These are phyloP conservation scores for Chlorella sorokiniana DNA, from an alignment of 139 green algal species.

Conservation along the genomic window DNA sequence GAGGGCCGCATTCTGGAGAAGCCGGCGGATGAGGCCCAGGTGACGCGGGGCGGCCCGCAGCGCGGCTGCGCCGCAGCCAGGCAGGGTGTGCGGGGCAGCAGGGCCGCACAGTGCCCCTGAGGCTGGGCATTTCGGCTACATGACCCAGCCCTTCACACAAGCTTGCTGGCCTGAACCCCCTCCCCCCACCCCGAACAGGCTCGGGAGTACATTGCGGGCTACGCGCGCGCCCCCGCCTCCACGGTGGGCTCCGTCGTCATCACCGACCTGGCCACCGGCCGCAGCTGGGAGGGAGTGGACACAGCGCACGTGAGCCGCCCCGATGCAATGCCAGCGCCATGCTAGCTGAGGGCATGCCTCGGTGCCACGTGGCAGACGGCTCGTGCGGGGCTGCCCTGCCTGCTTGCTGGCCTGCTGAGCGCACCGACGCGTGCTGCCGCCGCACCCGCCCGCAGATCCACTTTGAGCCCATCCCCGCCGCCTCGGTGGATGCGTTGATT, in stretches of 20 bases:
- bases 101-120: not conserved
- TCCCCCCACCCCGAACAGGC: conserved; percentile 25
- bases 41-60: not conserved
- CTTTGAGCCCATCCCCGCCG: conserved; percentile 63
- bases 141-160: not conserved
- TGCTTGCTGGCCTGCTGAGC: not conserved
- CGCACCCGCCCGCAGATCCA: conserved; percentile 48
- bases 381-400: not conserved
- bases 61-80: not conserved
- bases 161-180: not conserved
- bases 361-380: not conserved
- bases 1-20: conserved; percentile 80
- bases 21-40: conserved; percentile 63
- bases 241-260: conserved; percentile 77
- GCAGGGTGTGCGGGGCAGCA: not conserved
- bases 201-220: conserved; percentile 65
- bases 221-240: conserved; percentile 54
- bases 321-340: too few species aligned
- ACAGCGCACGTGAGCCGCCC: not conserved
- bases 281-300: conserved; percentile 37
- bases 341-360: not conserved
- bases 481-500: conserved; percentile 66
- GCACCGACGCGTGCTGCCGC: not conserved
- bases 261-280: conserved; percentile 61
- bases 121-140: not conserved